Evolutionary conservation across 1,139 yeast species (phyloP), one percentile per base, ranked within the genome.

Genomic region (Kodamaea plutei): DNA sequence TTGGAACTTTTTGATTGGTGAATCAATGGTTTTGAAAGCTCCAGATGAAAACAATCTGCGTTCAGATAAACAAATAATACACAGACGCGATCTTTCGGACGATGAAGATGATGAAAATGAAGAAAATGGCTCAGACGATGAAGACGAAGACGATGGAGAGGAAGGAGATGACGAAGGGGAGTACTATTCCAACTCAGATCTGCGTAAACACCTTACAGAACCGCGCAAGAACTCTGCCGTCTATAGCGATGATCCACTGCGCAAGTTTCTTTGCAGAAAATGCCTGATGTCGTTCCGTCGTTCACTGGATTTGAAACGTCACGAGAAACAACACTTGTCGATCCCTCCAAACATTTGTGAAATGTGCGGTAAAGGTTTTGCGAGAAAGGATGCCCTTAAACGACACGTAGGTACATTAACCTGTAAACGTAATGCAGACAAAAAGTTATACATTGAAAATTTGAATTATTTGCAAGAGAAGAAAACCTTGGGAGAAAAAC

Each of bases 311-410:
- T 61, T 79, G 42, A 77, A 79, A 51, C 61, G 87, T 25, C 87
- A 80, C 45, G 82, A 76, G 43, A 69, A 74, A 36, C 79, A 75
- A 34, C 80, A 74, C 50, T 54, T 74, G 29, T 57, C 67, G 6
- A 66, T 73, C 10, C 77, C 79, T 1, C 84, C 87, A 1, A 79
- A 83, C 48, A 76, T 81, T 30, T 84, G 93, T 54, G 75, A 78
- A 8, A 58, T 65, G 17, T 84, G 93, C 58, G 85, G 84, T 22
- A 83, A 82, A 49, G 89, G 91, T 0, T 83, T 84, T 64, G 91
- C 91, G 3, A 58, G 93, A 27, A 81, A 81, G 48, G 93, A 83
- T 55, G 91, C 93, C 0, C 61, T 84, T 42, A 82, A 80, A 51
- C 62, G 91, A 43, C 91, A 79, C 54, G 66, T 66, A 42, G 84